Evolutionary conservation across 2,329 filamentous ascomycete species (phyloP).

Genomic region (Whalleya microplaca): DNA sequence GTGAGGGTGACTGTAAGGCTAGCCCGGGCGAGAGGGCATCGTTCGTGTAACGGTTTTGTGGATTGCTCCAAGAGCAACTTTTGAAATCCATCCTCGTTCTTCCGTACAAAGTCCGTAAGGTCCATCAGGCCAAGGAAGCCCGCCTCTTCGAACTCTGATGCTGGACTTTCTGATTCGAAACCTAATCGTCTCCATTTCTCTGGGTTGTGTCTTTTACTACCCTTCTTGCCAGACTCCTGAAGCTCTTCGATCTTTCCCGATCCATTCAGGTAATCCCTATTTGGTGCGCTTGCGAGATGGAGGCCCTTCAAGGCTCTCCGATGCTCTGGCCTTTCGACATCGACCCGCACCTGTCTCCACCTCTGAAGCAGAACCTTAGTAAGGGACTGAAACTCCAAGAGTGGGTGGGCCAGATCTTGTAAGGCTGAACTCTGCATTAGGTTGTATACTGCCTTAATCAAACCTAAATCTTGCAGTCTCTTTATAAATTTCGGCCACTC

Average conservation of each 20-base stretch:
- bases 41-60: conserved; percentile 67
- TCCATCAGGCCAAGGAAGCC: conserved; percentile 98
- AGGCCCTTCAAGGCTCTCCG: conserved; percentile 83
- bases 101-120: conserved; percentile 88
- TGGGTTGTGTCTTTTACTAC: conserved; percentile 75
- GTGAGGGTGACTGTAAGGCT: conserved; percentile 86
- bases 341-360: conserved; percentile 84
- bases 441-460: conserved; percentile 88
- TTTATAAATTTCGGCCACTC: conserved; percentile 98
- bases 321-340: conserved; percentile 87
- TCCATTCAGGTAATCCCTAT: conserved; percentile 35
- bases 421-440: conserved; percentile 94
- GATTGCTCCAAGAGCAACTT: conserved; percentile 91
- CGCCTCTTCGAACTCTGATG: conserved; percentile 79
- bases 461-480: conserved; percentile 85
- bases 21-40: conserved; percentile 85
- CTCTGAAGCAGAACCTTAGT: conserved; percentile 86
- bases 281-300: conserved; percentile 78
- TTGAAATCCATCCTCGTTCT: conserved; percentile 89
- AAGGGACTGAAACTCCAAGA: conserved; percentile 90
- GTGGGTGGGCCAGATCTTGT: conserved; percentile 85
- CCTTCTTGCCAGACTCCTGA: conserved; percentile 54
- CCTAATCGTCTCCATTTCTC: conserved; percentile 93
- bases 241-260: conserved; percentile 42
- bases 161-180: conserved; percentile 88